A percentile compares a stretch with the other conserved stretches of the same genome.
Conservation (phyloP, 2,329 filamentous ascomycete species). For the Erysiphe pisi region DNA sequence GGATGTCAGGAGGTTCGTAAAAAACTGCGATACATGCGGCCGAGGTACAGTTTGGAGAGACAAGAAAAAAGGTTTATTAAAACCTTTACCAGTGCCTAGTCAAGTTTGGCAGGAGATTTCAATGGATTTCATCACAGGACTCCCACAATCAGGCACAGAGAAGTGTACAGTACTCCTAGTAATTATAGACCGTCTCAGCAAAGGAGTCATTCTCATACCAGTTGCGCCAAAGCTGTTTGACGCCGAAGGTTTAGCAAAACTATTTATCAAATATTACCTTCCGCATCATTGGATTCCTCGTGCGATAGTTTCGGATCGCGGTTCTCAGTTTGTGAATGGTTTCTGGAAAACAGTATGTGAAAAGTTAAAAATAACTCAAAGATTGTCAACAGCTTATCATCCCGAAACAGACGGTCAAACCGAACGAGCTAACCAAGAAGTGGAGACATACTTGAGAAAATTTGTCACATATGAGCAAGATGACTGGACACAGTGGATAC, state of each 20-base stretch:
- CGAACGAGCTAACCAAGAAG: not conserved
- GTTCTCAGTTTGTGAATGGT: no score
- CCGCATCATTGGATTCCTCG: no score
- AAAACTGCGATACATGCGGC: constrained; percentile 27
- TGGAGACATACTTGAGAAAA: not conserved
- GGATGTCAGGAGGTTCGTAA: constrained; percentile 23
- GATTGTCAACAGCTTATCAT: no score
- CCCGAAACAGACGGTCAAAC: not conserved
- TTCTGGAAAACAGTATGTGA: no score
- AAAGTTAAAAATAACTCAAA: no score
- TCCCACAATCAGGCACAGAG: constrained; percentile 8
- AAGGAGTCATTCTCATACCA: no score
- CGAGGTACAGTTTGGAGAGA: constrained; percentile 25
- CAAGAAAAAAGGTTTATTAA: constrained; percentile 28
- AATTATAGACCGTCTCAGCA: constrained; percentile 23
- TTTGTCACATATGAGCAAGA: not conserved
- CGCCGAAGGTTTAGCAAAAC: no score
- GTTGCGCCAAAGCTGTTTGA: no score
- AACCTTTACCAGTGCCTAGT: constrained; percentile 26
- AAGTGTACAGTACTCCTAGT: not conserved
- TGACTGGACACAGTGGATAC: no score
- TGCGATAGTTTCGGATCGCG: no score
- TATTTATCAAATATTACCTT: no score
- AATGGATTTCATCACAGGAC: constrained; percentile 28
- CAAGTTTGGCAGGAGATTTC: constrained; percentile 29